Conservation (phyloP, 805 yeast genomes). For the Ogataea polymorpha region DNA sequence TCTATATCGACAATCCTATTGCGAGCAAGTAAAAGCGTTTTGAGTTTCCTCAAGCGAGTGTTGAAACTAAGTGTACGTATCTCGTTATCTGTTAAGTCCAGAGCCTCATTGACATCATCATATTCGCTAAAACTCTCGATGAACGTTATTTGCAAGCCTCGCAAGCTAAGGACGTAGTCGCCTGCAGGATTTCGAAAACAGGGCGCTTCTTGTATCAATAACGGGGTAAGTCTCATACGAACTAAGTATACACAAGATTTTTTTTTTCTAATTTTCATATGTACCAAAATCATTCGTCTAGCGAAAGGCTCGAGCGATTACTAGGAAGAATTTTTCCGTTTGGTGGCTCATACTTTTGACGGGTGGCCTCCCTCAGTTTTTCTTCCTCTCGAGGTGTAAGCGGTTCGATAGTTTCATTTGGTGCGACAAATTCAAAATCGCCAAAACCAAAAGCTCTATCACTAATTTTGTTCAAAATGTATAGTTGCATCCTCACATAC, state of each 20-base stretch:
- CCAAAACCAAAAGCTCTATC: slow-evolving; percentile 95
- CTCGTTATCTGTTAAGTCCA: slow-evolving; percentile 78
- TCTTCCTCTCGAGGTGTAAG: slow-evolving; percentile 64
- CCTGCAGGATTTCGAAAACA: slow-evolving; percentile 46
- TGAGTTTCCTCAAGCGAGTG: slow-evolving; percentile 42
- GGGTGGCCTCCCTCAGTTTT: slow-evolving; percentile 47
- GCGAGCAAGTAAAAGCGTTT: slow-evolving; percentile 57
- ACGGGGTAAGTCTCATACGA: slow-evolving; percentile 55
- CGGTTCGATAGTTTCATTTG: slow-evolving; percentile 72
- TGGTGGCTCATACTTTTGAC: slow-evolving; percentile 49
- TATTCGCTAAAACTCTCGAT: slow-evolving; percentile 43
- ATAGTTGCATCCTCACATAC: slow-evolving; percentile 84
- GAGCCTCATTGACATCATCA: slow-evolving; percentile 44
- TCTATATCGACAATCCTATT: slow-evolving; percentile 53
- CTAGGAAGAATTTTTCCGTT: slow-evolving; percentile 55
- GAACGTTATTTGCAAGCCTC: slow-evolving; percentile 39
- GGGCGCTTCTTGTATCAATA: slow-evolving; percentile 47
- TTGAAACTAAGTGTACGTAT: slow-evolving; percentile 51
- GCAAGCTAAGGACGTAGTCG: slow-evolving; percentile 40
- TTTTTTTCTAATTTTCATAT: slow-evolving; percentile 8
- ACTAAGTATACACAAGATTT: neutral
- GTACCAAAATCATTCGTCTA: slow-evolving; percentile 38
- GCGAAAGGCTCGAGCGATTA: slow-evolving; percentile 48
- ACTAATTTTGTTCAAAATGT: slow-evolving; percentile 77
- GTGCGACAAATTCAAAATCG: slow-evolving; percentile 77